These are phyloP conservation scores for Phytophthora pseudosyringae DNA, from an alignment of 352 stramenopile genomes.

Conservation along the genomic window DNA sequence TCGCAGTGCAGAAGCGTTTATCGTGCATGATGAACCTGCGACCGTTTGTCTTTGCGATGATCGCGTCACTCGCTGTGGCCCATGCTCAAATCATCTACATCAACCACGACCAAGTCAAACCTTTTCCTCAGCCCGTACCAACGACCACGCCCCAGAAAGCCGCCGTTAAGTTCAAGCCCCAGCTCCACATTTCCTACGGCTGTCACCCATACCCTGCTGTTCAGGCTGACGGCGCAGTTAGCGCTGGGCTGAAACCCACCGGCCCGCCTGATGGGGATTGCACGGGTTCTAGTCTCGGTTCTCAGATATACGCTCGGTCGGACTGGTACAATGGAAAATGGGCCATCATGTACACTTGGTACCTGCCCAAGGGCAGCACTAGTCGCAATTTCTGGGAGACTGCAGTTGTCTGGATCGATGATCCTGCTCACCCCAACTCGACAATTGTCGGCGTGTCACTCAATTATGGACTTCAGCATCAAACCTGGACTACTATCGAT, in stretches of 20 bases:
- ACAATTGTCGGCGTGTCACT: constrained; percentile 23
- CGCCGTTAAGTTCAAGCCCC: constrained; percentile 20
- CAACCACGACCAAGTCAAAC: constrained; percentile 16
- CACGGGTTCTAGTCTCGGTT: constrained; percentile 14
- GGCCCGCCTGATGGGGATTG: constrained; percentile 1
- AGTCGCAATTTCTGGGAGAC: constrained; percentile 45
- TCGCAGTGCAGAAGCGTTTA: neutral
- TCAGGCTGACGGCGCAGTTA: constrained; percentile 5
- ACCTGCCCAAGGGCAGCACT: neutral
- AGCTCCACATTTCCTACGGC: constrained; percentile 14
- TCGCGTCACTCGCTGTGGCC: neutral
- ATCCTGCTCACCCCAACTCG: constrained; percentile 20
- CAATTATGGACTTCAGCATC: constrained; percentile 15
- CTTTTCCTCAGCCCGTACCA: constrained; percentile 13
- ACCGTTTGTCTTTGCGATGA: neutral
- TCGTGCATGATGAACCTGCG: constrained; percentile 11
- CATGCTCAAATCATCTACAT: constrained; percentile 16
- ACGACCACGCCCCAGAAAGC: constrained; percentile 15
- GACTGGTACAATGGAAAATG: constrained; percentile 24
- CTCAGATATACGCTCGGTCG: constrained; percentile 33
- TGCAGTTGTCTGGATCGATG: constrained; percentile 51
- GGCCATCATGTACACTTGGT: constrained; percentile 29
- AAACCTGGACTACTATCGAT: too few species aligned
- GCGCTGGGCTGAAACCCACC: neutral
- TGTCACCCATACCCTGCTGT: constrained; percentile 19